Base-by-base conservation (phyloP, 75 land plant genomes). In the Cupressus sempervirens region DNA sequence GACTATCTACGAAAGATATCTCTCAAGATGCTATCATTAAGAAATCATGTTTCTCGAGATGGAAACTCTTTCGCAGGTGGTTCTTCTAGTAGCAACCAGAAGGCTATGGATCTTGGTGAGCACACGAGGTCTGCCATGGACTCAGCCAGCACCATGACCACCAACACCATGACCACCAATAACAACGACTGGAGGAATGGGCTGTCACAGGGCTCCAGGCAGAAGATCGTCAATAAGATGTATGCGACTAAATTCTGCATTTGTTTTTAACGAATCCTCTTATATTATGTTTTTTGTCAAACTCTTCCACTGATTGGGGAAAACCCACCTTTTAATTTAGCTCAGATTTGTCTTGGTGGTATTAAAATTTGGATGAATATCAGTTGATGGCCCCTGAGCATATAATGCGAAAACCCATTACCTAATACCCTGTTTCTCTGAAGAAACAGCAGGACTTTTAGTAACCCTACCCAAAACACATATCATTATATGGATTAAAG, bases 1-100 rank as follows among this genome's bases (percentile, higher is more conserved):
- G 98, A 96, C 83, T 94, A 94, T 88, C 87, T 96, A 26, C 84
- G 94, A 54, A 94, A 82, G 75, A 94, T 96, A 84, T 94, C 98
- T 58, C 36, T 94, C 68, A 94, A 96, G 88, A 94, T 96, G 98
- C 91, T 94, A 8, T 88, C 96, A 35, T 88, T 96, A 88, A 94
- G 91, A 82, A 83, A 86, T 13, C 92, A 93, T 68, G 89, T 93
- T 83, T 84, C 89, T 62, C 67, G 41, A 82, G 65, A 62, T 62
- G 67, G 67, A 46, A 85, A 74, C 81, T 2, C 87, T 82, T 56
- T 85, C 54, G 76, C 72, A 54, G 46, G 86, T 48, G 81, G 79
- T 73, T 16, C 80, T 54, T 30, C 72, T 77, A 56, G 84, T 54
- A 76, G 40, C 58, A 83, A 83, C 72, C 88, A 83, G 80, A 86